Conservation (phyloP, 2,329 filamentous ascomycete species). For the Alternaria rosae region DNA sequence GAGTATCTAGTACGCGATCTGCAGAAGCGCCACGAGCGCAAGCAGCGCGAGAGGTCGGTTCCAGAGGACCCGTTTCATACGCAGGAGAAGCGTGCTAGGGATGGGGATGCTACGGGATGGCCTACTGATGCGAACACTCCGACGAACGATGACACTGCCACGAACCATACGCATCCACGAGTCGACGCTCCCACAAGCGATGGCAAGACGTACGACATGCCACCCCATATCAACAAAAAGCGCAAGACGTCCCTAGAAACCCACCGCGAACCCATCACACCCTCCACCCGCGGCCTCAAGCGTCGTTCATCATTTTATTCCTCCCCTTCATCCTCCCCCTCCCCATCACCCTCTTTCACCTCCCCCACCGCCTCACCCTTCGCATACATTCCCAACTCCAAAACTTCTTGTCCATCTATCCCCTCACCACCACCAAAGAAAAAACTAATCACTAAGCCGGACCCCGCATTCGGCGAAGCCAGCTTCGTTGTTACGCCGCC, state of each 20-base stretch:
- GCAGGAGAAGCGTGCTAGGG: neutral
- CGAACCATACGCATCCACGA: neutral
- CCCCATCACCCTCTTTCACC: neutral
- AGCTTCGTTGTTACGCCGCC: neutral
- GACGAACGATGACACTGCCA: accelerated
- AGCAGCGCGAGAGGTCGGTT: neutral
- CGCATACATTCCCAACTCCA: neutral
- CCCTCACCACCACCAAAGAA: neutral
- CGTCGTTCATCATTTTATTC: neutral
- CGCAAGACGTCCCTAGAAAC: neutral
- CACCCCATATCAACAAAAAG: neutral
- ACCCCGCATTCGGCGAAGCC: neutral
- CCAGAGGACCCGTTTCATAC: neutral
- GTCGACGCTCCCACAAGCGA: too few relatives aligned
- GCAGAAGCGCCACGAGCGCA: neutral
- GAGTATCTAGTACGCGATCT: neutral
- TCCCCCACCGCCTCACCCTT: neutral
- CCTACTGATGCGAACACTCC: neutral
- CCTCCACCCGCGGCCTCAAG: neutral
- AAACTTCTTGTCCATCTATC: neutral
- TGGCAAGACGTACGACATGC: neutral
- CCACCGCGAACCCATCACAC: neutral
- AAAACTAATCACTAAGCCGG: neutral
- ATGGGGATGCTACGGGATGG: neutral
- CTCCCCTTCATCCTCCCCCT: neutral